A percentile compares a stretch with the other conserved stretches of the same genome.
Conservation (phyloP, 2,329 filamentous ascomycete species). For the Gyromitra esculenta region DNA sequence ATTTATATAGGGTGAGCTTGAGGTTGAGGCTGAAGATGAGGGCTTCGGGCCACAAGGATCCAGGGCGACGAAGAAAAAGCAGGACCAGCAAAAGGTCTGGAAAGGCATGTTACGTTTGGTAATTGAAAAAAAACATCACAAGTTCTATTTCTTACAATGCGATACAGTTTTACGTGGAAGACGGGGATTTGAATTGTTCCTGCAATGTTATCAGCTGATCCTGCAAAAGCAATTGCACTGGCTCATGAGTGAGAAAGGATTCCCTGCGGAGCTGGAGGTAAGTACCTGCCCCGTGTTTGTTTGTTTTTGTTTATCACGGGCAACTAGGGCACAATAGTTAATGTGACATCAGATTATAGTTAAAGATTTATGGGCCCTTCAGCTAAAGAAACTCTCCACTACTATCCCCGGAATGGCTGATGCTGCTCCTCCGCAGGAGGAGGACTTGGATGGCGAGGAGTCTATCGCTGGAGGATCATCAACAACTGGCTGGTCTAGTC, state of each 20-base stretch:
- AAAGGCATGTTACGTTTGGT: slow-evolving; percentile 36
- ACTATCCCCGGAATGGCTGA: slow-evolving; percentile 39
- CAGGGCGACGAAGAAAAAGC: slow-evolving; percentile 68
- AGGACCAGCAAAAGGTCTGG: slow-evolving; percentile 64
- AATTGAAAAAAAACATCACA: slow-evolving; percentile 17
- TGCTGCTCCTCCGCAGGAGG: slow-evolving; percentile 17
- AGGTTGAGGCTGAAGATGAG: slow-evolving; percentile 68
- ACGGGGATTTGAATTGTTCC: slow-evolving; percentile 77
- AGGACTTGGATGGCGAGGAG: slow-evolving; percentile 18
- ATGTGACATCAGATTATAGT: slow-evolving; percentile 66
- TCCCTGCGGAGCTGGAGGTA: slow-evolving; percentile 79
- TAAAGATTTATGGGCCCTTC: slow-evolving; percentile 84
- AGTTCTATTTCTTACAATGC: slow-evolving; percentile 33
- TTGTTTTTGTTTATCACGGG: not conserved
- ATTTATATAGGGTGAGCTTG: slow-evolving; percentile 48
- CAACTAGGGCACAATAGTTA: slow-evolving; percentile 57
- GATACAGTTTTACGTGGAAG: slow-evolving; percentile 70
- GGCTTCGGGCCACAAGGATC: slow-evolving; percentile 72
- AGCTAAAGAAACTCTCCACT: slow-evolving; percentile 65
- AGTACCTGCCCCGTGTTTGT: not conserved
- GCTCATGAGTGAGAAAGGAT: slow-evolving; percentile 72
- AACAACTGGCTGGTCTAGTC: slow-evolving; percentile 49
- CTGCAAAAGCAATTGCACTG: slow-evolving; percentile 82
- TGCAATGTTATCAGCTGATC: slow-evolving; percentile 85
- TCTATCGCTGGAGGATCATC: slow-evolving; percentile 42